Conservation (phyloP, 23 red algal genomes). For the Cyanidioschyzon merolae region DNA sequence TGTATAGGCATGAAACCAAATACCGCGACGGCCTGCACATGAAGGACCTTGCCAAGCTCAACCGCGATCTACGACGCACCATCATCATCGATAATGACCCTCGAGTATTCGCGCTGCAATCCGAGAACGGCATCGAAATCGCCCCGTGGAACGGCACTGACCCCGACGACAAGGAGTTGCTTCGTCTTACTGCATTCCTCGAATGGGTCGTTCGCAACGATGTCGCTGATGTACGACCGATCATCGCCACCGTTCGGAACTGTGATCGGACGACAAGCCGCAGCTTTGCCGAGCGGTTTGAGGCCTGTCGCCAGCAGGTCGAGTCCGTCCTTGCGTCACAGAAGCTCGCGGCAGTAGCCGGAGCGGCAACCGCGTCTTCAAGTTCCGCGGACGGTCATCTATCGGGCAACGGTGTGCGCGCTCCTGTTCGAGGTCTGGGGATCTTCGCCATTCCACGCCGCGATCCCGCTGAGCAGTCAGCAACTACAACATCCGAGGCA, state of each 20-base stretch:
- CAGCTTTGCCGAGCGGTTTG: neutral
- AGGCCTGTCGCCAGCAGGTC: neutral
- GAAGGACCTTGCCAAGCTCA: constrained; percentile 63
- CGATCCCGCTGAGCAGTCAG: neutral
- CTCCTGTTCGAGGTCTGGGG: neutral
- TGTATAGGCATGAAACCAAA: constrained; percentile 76
- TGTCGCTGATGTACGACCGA: constrained; percentile 61
- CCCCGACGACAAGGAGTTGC: constrained; percentile 44
- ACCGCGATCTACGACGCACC: constrained; percentile 60
- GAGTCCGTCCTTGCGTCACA: neutral
- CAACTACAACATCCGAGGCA: neutral
- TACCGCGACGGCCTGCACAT: constrained; percentile 63
- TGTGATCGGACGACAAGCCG: constrained; percentile 6
- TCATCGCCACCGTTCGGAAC: constrained; percentile 18
- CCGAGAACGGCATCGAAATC: constrained; percentile 59
- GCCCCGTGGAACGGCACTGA: constrained; percentile 45
- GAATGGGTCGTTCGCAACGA: constrained; percentile 58
- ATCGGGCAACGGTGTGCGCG: neutral
- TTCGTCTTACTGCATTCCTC: constrained; percentile 74
- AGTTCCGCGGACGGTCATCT: neutral
- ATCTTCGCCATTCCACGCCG: neutral
- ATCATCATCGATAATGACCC: constrained; percentile 43
- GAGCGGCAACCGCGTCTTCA: neutral
- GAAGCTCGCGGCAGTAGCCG: neutral
- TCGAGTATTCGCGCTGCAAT: constrained; percentile 31